Evolutionary conservation across 139 green algal genomes (phyloP).

Genomic region (Haematococcus sp.): DNA sequence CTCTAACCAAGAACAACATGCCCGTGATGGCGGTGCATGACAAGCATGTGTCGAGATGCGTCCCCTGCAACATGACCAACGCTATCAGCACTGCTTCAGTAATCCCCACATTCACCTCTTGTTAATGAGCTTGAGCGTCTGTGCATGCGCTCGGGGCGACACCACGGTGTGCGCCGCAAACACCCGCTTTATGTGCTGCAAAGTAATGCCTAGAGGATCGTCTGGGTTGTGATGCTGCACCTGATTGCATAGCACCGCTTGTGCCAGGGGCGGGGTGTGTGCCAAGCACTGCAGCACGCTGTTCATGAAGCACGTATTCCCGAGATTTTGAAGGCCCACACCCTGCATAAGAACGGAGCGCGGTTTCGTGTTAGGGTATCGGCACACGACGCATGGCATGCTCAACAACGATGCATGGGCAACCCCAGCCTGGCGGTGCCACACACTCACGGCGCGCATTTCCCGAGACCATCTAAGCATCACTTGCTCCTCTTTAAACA

Average conservation of each 20-base stretch:
- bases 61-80: no score
- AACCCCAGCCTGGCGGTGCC: background rate
- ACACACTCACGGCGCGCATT: conserved; percentile 43
- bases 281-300: conserved; percentile 91
- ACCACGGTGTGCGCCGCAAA: conserved; percentile 27
- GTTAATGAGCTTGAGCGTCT: conserved; percentile 45
- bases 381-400: background rate
- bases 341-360: conserved; percentile 50
- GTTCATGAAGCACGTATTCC: conserved; percentile 99
- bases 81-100: background rate
- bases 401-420: background rate
- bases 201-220: conserved; percentile 57
- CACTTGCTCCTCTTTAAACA: conserved; percentile 51
- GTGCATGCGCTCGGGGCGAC: conserved; percentile 43
- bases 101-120: conserved; percentile 40
- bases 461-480: conserved; percentile 49
- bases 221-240: background rate
- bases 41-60: no score
- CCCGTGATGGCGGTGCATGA: no score
- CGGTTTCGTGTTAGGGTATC: background rate
- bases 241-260: conserved; percentile 60
- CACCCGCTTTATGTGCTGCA: conserved; percentile 43
- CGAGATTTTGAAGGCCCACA: conserved; percentile 87
- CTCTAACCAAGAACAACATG: background rate
- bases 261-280: conserved; percentile 84